A percentile compares a stretch with the other conserved stretches of the same genome.
phyloP scores from a whole-genome alignment of 2,329 filamentous ascomycete species.

The Fusarium globosum region DNA sequence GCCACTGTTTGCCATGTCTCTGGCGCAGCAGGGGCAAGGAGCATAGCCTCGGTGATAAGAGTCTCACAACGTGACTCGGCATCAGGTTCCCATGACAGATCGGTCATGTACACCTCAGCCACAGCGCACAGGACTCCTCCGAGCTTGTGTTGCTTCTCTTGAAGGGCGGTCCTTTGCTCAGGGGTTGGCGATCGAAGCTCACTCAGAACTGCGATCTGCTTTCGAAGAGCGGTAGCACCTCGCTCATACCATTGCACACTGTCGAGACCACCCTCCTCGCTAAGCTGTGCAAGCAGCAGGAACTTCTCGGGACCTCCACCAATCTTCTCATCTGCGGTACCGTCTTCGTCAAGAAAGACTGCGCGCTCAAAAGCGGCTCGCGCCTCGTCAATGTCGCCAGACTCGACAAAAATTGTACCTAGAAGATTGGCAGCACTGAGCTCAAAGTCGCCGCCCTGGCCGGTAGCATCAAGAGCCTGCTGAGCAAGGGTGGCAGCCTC shows the following conservation, averaged over 20 bases:
- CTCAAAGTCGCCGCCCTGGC: conserved; percentile 60
- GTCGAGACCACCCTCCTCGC: conserved; percentile 73
- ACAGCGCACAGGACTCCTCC: conserved; percentile 94
- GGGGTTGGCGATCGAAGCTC: conserved; percentile 53
- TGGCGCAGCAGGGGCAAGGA: conserved; percentile 82
- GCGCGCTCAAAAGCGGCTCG: conserved; percentile 78
- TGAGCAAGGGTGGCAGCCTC: conserved; percentile 55
- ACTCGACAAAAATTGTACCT: conserved; percentile 83
- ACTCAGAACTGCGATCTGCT: conserved; percentile 74
- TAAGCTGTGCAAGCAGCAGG: conserved; percentile 92
- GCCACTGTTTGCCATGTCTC: conserved; percentile 97
- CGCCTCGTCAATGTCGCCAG: conserved; percentile 83
- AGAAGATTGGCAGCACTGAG: conserved; percentile 79
- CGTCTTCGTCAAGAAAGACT: conserved; percentile 80
- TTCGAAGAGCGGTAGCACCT: conserved; percentile 78
- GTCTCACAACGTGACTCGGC: conserved; percentile 89
- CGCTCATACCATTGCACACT: conserved; percentile 75
- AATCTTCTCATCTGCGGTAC: conserved; percentile 72
- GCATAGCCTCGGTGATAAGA: conserved; percentile 88
- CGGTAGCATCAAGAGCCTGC: conserved; percentile 57
- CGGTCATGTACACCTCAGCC: conserved; percentile 98
- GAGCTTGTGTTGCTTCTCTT: conserved; percentile 82
- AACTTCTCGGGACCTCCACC: conserved; percentile 95
- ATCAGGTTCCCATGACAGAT: conserved; percentile 91
- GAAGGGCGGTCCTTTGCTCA: conserved; percentile 58